These are phyloP conservation scores for Trypanosoma melophagium DNA, from an alignment of 208 protist genomes.

Conservation along the genomic window DNA sequence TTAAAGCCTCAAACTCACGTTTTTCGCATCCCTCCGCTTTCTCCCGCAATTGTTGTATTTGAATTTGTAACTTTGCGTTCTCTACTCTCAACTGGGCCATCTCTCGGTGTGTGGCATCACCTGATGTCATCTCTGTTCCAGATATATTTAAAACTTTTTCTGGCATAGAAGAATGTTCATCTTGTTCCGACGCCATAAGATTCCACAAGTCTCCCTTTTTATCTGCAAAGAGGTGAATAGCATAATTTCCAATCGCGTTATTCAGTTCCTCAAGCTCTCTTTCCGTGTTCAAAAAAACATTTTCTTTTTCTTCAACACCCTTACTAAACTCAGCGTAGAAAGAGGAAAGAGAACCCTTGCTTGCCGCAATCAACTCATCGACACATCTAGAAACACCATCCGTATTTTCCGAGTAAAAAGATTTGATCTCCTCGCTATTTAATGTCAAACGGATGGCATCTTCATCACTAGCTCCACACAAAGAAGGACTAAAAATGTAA, in stretches of 20 bases:
- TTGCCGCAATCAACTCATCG: background rate
- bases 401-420: background rate
- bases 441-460: background rate
- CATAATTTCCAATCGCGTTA: constrained; percentile 4
- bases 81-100: background rate
- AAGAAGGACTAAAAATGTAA: background rate
- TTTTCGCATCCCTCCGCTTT: background rate
- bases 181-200: background rate
- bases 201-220: background rate
- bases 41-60: background rate
- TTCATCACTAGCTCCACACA: constrained; percentile 10
- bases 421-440: background rate
- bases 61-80: constrained; percentile 4
- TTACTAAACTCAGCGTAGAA: too few species aligned
- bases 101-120: background rate
- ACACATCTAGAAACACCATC: background rate
- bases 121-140: background rate
- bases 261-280: background rate
- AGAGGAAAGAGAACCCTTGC: background rate
- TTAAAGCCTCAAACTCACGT: background rate
- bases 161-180: background rate
- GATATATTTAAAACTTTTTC: background rate
- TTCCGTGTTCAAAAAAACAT: too few species aligned
- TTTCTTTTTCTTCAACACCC: too few species aligned
- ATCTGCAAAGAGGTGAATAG: constrained; percentile 9